phyloP scores from a whole-genome alignment of 1,139 yeast genomes.

The Sugiyamaella grinbergsii region DNA sequence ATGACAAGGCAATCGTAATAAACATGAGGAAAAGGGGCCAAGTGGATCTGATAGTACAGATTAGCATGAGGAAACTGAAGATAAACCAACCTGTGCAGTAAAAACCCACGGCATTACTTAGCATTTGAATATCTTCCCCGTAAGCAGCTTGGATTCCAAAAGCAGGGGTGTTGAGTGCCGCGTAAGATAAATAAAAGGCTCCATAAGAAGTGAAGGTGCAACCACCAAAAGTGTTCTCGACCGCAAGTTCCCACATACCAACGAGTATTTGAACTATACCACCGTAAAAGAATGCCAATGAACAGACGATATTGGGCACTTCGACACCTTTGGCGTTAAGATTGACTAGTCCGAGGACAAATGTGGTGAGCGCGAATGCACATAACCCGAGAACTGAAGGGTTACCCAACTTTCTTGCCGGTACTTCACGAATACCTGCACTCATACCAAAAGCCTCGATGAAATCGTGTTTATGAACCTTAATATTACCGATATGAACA shows the following conservation, averaged over 20 bases:
- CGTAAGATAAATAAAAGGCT: conserved; percentile 82
- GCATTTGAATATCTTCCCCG: conserved; percentile 43
- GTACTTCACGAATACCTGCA: conserved; percentile 45
- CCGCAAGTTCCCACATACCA: conserved; percentile 68
- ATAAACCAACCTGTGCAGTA: conserved; percentile 76
- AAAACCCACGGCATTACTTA: conserved; percentile 68
- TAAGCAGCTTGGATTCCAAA: conserved; percentile 70
- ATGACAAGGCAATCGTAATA: conserved; percentile 63
- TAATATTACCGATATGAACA: conserved; percentile 70
- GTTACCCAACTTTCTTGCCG: conserved; percentile 67
- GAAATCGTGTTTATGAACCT: conserved; percentile 62
- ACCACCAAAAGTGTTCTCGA: conserved; percentile 87
- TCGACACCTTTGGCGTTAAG: conserved; percentile 59
- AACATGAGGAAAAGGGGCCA: conserved; percentile 72
- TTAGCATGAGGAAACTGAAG: conserved; percentile 66
- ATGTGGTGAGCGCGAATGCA: conserved; percentile 83
- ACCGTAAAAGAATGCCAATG: conserved; percentile 80
- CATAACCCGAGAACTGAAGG: conserved; percentile 86
- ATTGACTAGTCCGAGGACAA: conserved; percentile 69
- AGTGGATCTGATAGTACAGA: conserved; percentile 79
- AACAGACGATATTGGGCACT: conserved; percentile 59
- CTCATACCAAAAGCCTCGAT: conserved; percentile 66
- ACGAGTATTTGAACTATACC: conserved; percentile 75
- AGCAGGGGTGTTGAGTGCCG: conserved; percentile 66
- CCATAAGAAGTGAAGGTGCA: conserved; percentile 73